Evolutionary conservation across 345 rosid species (phyloP).

Genomic region (Euphorbia peplus): DNA sequence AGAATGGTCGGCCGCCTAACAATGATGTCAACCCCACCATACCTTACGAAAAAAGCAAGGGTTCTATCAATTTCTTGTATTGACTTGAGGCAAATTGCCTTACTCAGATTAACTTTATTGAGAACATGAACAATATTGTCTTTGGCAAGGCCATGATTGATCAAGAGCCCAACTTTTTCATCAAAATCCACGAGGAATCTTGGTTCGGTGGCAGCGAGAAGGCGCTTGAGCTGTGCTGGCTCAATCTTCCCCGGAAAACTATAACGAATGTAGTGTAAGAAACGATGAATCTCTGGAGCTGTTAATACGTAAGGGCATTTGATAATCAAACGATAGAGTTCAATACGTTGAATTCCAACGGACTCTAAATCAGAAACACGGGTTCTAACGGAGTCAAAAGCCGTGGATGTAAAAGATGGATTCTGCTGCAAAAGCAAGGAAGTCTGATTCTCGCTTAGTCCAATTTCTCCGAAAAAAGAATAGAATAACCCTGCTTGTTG

Average conservation of each 20-base stretch:
- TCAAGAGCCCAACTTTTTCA: too few species aligned
- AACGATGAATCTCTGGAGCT: constrained; percentile 47
- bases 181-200: constrained; percentile 52
- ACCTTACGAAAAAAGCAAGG: constrained; percentile 49
- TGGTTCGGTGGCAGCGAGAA: constrained; percentile 39
- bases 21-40: constrained; percentile 54
- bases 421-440: too few species aligned
- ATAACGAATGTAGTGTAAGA: constrained; percentile 39
- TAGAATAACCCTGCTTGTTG: constrained; percentile 40
- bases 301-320: too few species aligned
- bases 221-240: constrained; percentile 46
- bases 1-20: constrained; percentile 56
- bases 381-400: too few species aligned
- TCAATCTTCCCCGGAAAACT: constrained; percentile 49
- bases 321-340: constrained; percentile 45
- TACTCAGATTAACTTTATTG: constrained; percentile 55
- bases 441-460: too few species aligned
- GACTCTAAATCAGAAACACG: constrained; percentile 46
- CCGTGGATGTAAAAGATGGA: too few species aligned
- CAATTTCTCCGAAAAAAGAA: constrained; percentile 41
- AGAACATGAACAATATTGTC: too few species aligned
- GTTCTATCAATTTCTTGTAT: constrained; percentile 56
- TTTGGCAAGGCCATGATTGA: too few species aligned
- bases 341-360: constrained; percentile 43
- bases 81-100: constrained; percentile 54